Conservation (phyloP, 2,329 filamentous ascomycete species). For the Aspergillus ibericus region DNA sequence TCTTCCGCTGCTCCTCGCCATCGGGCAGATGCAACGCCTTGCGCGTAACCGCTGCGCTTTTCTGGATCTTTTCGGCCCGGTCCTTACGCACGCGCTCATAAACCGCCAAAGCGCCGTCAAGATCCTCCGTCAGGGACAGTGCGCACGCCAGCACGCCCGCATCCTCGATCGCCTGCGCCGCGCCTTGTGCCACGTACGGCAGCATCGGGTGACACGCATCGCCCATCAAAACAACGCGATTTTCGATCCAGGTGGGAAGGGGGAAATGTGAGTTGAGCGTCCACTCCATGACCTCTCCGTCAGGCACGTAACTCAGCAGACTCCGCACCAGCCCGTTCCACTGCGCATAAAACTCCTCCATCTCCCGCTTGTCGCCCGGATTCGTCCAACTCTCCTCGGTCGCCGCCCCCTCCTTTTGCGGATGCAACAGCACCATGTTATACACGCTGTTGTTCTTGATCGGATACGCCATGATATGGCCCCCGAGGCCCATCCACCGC, state of each 20-base stretch:
- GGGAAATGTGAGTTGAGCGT: conserved; percentile 4
- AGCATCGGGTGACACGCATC: conserved; percentile 9
- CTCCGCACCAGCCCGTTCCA: neutral
- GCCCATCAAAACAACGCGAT: neutral
- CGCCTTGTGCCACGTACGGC: conserved; percentile 7
- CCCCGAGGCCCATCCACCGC: conserved; percentile 1
- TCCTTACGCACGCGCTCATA: neutral
- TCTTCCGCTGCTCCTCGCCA: neutral
- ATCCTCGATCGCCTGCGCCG: conserved; percentile 2
- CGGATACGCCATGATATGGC: conserved; percentile 1
- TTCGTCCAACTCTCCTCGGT: conserved; percentile 2
- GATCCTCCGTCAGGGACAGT: neutral
- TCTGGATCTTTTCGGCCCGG: neutral
- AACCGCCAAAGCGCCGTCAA: neutral
- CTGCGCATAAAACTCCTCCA: neutral
- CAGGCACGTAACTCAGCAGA: conserved; percentile 1
- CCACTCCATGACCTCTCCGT: conserved; percentile 5
- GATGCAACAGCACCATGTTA: neutral
- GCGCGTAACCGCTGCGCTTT: neutral
- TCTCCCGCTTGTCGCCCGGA: conserved; percentile 1
- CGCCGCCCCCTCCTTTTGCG: neutral
- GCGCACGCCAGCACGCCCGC: conserved; percentile 1
- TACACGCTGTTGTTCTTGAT: conserved; percentile 3
- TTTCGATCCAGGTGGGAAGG: neutral
- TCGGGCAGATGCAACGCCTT: neutral